These are phyloP conservation scores for Triangularia setosa DNA, from an alignment of 2,329 filamentous ascomycete species.

Conservation along the genomic window DNA sequence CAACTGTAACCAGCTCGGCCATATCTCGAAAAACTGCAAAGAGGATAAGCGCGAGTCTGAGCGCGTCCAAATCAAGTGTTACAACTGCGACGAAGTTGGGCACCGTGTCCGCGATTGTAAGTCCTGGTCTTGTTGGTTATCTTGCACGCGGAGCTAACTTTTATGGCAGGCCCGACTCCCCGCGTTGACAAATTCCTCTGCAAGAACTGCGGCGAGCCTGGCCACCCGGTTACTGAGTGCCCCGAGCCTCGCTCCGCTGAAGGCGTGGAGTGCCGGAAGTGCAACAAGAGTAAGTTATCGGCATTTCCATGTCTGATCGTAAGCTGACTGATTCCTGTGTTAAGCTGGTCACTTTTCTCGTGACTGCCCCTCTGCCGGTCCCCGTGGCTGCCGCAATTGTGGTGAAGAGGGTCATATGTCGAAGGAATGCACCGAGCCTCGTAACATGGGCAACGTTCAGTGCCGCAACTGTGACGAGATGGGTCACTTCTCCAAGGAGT, in stretches of 20 bases:
- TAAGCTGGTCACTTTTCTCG: conserved; percentile 58
- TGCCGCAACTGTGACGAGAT: conserved; percentile 52
- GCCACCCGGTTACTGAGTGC: conserved; percentile 50
- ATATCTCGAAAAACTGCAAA: conserved; percentile 56
- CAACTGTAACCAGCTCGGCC: conserved; percentile 63
- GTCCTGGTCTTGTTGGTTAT: conserved; percentile 25
- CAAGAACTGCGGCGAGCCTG: conserved; percentile 61
- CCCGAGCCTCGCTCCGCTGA: conserved; percentile 58
- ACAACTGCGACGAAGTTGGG: conserved; percentile 60
- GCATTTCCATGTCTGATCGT: not conserved
- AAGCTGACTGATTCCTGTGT: conserved; percentile 6
- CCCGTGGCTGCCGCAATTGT: conserved; percentile 58
- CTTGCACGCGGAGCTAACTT: conserved; percentile 12
- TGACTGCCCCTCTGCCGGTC: conserved; percentile 60
- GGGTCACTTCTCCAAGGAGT: conserved; percentile 46
- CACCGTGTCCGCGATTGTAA: conserved; percentile 68
- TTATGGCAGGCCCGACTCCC: conserved; percentile 49
- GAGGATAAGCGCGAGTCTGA: conserved; percentile 51
- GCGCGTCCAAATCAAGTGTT: conserved; percentile 52
- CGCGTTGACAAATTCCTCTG: conserved; percentile 63
- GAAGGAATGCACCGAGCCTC: conserved; percentile 55
- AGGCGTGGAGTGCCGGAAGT: conserved; percentile 63
- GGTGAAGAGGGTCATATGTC: conserved; percentile 58
- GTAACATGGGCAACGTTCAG: conserved; percentile 37
- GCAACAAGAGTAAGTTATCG: conserved; percentile 51